Conservation (phyloP, 2,329 filamentous ascomycete species). For the Pezizomycotina sp. region DNA sequence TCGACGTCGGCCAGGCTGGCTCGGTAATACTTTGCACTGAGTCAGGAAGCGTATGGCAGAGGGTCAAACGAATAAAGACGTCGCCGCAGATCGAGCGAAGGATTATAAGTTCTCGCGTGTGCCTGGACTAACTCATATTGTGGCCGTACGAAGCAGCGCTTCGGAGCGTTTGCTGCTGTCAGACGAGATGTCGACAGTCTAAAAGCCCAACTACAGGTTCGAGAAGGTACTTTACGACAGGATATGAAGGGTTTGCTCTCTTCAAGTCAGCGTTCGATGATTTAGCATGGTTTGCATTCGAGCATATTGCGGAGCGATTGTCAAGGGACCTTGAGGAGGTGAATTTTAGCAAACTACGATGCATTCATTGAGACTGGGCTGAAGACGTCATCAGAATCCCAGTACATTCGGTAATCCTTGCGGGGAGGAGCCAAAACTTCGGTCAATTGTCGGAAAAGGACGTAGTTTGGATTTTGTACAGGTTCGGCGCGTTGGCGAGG, state of each 20-base stretch:
- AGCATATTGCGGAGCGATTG: no score
- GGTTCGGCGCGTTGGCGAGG: conserved; percentile 4
- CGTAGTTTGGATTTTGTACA: conserved; percentile 5
- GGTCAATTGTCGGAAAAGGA: conserved; percentile 10
- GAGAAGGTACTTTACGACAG: conserved; percentile 52
- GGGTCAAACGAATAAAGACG: conserved; percentile 35
- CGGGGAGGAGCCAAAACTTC: conserved; percentile 46
- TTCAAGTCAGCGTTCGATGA: no score
- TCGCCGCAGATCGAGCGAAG: conserved; percentile 48
- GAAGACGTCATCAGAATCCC: conserved; percentile 45
- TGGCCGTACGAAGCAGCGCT: conserved; percentile 75
- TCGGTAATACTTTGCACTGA: conserved; percentile 88
- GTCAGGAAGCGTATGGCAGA: conserved; percentile 82
- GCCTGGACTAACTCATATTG: conserved; percentile 69
- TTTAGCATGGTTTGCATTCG: no score
- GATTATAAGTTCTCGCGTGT: conserved; percentile 93
- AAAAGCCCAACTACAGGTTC: conserved; percentile 50
- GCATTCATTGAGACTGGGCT: conserved; percentile 20
- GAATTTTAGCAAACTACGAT: conserved; percentile 19
- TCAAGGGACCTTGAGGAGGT: conserved; percentile 17
- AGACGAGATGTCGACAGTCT: conserved; percentile 73
- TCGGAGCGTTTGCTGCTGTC: conserved; percentile 76
- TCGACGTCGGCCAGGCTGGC: conserved; percentile 77
- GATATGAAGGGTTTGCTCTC: no score
- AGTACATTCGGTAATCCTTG: conserved; percentile 64